Evolutionary conservation across 2,329 filamentous ascomycete species (phyloP), one percentile per base, ranked within the genome.

Genomic region (Apiospora pterosperma): DNA sequence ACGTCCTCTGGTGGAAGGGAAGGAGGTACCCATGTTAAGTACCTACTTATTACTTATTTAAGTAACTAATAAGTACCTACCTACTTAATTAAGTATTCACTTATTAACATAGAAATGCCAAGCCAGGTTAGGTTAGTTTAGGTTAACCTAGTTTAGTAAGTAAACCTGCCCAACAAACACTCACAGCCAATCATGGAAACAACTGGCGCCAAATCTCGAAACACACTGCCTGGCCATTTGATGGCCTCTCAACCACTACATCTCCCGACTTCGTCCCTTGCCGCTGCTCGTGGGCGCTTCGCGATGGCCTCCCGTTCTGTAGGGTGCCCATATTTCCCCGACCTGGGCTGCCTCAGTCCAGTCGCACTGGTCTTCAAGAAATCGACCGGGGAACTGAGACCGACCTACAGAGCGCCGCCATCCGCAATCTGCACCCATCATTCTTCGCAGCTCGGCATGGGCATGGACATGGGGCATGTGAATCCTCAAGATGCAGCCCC

Each of bases 221-320:
- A 62, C 60, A 44, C 31, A 25, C 28, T 42, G 38, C 60, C 39
- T 55, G 28, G 48, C 60, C 38, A 28, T 41, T 36, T 34, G 39
- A 48, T 34, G 39, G 28, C 48, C 60, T 48, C 31, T 62, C 60
- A 36, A 62, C 60, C 60, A 62, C 60, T 62, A 41, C 60, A 39
- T 48, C 38, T 34, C 25, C 28, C 60, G 60, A 36, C 60, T 7
- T 42, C 23, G 38, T 21, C 39, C 16, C 38, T 62, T 34, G 60
- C 41, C 39, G 60, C 60, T 42, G 60, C 39, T 28, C 21, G 39
- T 42, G 12, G 38, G 60, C 60, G 39, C 38, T 62, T 48, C 38
- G 41, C 60, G 38, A 62, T 62, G 60, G 60, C 60, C 60, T 62
- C 60, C 41, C 60, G 60, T 62, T 48, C 38, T 44, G 60, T 34